Conservation (phyloP, 192 early-diverging fungal genomes). For the Coemansia sp. region DNA sequence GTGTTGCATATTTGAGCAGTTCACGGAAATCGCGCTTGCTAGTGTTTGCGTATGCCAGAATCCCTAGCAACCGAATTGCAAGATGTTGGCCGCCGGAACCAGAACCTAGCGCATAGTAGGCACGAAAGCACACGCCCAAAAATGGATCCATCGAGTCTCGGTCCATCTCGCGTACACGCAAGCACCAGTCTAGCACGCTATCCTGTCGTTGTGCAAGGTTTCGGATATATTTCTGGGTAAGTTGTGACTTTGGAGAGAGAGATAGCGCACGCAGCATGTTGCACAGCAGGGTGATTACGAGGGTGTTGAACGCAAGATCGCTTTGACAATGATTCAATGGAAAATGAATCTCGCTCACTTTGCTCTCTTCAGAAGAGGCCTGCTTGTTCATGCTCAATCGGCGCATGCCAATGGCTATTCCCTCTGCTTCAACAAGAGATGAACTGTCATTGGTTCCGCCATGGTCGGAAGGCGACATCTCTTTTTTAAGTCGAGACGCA, state of each 20-base stretch:
- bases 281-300: slow-evolving; percentile 34
- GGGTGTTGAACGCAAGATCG: slow-evolving; percentile 31
- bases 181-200: slow-evolving; percentile 43
- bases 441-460: background rate
- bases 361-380: background rate
- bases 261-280: slow-evolving; percentile 44
- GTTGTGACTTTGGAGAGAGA: slow-evolving; percentile 9
- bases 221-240: background rate
- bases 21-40: slow-evolving; percentile 35
- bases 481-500: slow-evolving; percentile 11
- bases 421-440: background rate
- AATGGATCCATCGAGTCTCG: slow-evolving; percentile 23
- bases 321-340: slow-evolving; percentile 21
- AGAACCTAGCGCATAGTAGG: slow-evolving; percentile 41
- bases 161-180: slow-evolving; percentile 30
- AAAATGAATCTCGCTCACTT: slow-evolving; percentile 13
- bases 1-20: slow-evolving; percentile 31
- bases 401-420: slow-evolving; percentile 22
- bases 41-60: slow-evolving; percentile 31
- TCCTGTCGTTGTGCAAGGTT: slow-evolving; percentile 8
- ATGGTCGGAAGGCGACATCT: background rate
- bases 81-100: slow-evolving; percentile 4
- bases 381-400: slow-evolving; percentile 38
- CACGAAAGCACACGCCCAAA: slow-evolving; percentile 35
- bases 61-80: slow-evolving; percentile 24